Conservation (phyloP, 2,329 filamentous ascomycete genomes). For the Colletotrichum sp. region DNA sequence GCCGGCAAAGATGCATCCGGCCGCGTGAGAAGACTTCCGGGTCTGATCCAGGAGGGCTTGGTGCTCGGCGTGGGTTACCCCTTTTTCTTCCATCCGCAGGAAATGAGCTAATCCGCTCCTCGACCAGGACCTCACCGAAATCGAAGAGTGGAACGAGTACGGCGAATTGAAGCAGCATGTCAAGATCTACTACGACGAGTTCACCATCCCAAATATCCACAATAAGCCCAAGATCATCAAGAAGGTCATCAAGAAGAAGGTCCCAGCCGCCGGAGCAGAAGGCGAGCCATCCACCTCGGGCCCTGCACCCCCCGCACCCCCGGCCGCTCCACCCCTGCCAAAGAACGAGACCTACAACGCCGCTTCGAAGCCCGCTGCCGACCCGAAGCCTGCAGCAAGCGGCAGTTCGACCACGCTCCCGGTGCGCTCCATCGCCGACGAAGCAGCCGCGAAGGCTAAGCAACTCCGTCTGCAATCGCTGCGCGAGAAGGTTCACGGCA, state of each 20-base stretch:
- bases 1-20: slow-evolving; percentile 72
- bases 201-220: slow-evolving; percentile 61
- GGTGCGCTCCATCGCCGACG: slow-evolving; percentile 63
- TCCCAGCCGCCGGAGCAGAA: background rate
- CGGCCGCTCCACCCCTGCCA: slow-evolving; percentile 34
- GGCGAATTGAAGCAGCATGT: slow-evolving; percentile 91
- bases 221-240: slow-evolving; percentile 45
- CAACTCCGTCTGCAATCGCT: slow-evolving; percentile 59
- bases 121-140: slow-evolving; percentile 84
- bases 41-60: slow-evolving; percentile 83
- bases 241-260: slow-evolving; percentile 18
- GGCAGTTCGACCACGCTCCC: slow-evolving; percentile 42
- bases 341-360: slow-evolving; percentile 8
- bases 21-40: slow-evolving; percentile 79
- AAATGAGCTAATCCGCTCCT: slow-evolving; percentile 1
- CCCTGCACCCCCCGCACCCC: slow-evolving; percentile 31
- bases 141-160: slow-evolving; percentile 99
- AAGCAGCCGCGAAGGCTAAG: slow-evolving; percentile 70
- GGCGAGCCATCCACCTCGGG: slow-evolving; percentile 13
- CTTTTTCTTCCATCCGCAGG: background rate
- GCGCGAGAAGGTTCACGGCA: slow-evolving; percentile 60
- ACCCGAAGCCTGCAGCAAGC: slow-evolving; percentile 11
- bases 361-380: slow-evolving; percentile 27
- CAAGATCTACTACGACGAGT: slow-evolving; percentile 69
- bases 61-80: slow-evolving; percentile 77